Evolutionary conservation across 176 grass and related monocot species (phyloP), one percentile per base, ranked within the genome.

Genomic region (Saccharum officinarum): DNA sequence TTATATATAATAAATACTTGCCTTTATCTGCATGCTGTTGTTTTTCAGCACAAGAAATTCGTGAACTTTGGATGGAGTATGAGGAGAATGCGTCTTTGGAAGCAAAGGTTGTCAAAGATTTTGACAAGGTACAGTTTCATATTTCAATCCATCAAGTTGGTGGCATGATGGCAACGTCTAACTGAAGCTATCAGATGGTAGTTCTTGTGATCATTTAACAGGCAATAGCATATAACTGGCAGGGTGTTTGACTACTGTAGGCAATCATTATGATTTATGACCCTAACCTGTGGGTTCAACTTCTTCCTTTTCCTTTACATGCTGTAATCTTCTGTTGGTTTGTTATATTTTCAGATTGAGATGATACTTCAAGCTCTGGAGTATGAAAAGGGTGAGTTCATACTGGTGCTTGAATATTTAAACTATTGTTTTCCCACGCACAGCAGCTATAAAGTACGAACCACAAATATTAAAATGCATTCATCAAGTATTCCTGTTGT

Each of bases 331-430:
- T 44, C 73, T 66, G 64, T 8, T 85, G 71, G 73, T 31, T 31
- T 77, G 16, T 79, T 74, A 4, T 85, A 46, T 89, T 90, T 95
- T 64, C 87, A 99, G 94, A 88, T 94, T 59, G 97, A 99, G 88
- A 99, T 99, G 94, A 99, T 99, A 86, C 97, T 99, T 82, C 97
- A 92, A 89, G 97, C 97, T 18, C 69, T 96, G 46, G 97, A 97
- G 64, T 99, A 99, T 61, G 94, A 99, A 88, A 92, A 93, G 52
- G 97, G 97, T 96, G 89, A 72, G 80, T 28, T 87, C 17, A 22
- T 62, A 20, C n/a, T 75, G 14, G 33, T 41, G 6, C 8, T 83
- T 18, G 1, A 37, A 47, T 67, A 42, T 45, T 82, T 46, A 9
- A 26, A 66, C 41, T 30, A 82, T 13, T n/a, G 9, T 73, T 83